These are phyloP conservation scores for Moelleriella libera DNA, from an alignment of 2,329 filamentous ascomycete genomes.

Conservation along the genomic window DNA sequence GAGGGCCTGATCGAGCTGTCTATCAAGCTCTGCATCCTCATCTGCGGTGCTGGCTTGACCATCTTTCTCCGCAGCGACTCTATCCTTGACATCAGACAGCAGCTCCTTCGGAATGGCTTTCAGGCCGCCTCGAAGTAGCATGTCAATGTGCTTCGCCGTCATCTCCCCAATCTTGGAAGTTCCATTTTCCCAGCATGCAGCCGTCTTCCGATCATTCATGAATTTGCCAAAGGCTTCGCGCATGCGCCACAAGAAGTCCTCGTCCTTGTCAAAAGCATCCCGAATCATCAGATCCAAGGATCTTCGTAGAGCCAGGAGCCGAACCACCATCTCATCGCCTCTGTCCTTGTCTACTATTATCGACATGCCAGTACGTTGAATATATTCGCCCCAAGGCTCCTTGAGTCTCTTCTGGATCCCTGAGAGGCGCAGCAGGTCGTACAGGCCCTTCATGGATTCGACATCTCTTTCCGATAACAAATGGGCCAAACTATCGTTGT, in stretches of 20 bases:
- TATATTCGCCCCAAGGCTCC: conserved; percentile 64
- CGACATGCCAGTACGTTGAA: conserved; percentile 55
- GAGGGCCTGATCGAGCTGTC: conserved; percentile 81
- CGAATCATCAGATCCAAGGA: conserved; percentile 65
- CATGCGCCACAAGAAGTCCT: conserved; percentile 63
- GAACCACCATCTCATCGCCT: conserved; percentile 73
- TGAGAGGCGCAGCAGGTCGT: conserved; percentile 60
- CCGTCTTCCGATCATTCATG: conserved; percentile 77
- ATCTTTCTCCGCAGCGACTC: conserved; percentile 41
- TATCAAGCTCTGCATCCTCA: conserved; percentile 83
- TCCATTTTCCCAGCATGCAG: conserved; percentile 60
- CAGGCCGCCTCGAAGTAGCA: conserved; percentile 72
- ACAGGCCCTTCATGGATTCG: conserved; percentile 60
- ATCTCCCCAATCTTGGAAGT: conserved; percentile 95
- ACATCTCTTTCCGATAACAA: conserved; percentile 60
- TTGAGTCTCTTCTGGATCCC: conserved; percentile 57
- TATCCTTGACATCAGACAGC: conserved; percentile 45
- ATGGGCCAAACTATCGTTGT: conserved; percentile 52
- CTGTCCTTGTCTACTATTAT: conserved; percentile 73
- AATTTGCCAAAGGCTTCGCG: conserved; percentile 79
- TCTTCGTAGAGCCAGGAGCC: conserved; percentile 67
- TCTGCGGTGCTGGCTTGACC: conserved; percentile 59
- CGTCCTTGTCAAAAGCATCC: conserved; percentile 62
- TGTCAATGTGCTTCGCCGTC: conserved; percentile 94
- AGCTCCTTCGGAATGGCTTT: conserved; percentile 66